Evolutionary conservation across 2,329 filamentous ascomycete genomes (phyloP), one percentile per base, ranked within the genome.

Genomic region (Sclerotinia minor): DNA sequence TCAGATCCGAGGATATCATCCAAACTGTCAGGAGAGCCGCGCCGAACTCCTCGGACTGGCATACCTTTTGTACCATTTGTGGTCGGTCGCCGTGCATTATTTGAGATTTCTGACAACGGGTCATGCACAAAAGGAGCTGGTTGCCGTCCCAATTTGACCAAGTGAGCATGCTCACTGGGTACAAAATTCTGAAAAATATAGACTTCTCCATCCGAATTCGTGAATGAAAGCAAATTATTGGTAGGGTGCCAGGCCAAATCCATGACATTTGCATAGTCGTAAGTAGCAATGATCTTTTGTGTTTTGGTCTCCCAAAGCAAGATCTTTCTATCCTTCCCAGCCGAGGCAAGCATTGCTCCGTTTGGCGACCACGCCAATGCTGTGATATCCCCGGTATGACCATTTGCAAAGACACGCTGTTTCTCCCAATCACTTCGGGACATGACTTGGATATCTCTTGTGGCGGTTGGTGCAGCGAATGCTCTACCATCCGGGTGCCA

Each of bases 401-500:
- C 92, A 41, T 89, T 88, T 9, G 87, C 81, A 77, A 99, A 99
- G 0, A 82, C 80, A 69, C 90, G 86, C 78, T 98, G 93, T 72
- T 90, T 89, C 76, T 93, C 91, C 91, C 94, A 97, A 77, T 97
- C 92, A 64, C 87, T 88, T 70, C 89, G 88, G n/a, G 94, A 96
- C 67, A 97, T 85, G 50, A 97, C 86, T 75, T 96, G 90, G 38
- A 97, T 87, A 77, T 96, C 90, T 79, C 89, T 86, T 29, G 90
- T 92, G 0, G 90, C 86, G 26, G 94, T 97, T 0, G 92, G 88
- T 26, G 91, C 89, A 1, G 92, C 94, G 79, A 99, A 96, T 3
- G 94, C 92, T 72, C 92, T 87, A 26, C 95, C 94, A 77, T 98
- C 94, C 0, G 96, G 96, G 79, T 98, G 95, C 95, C 95, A 99